These are phyloP conservation scores for Aspergillus conjunctus DNA, from an alignment of 495 filamentous ascomycete species.

Conservation along the genomic window DNA sequence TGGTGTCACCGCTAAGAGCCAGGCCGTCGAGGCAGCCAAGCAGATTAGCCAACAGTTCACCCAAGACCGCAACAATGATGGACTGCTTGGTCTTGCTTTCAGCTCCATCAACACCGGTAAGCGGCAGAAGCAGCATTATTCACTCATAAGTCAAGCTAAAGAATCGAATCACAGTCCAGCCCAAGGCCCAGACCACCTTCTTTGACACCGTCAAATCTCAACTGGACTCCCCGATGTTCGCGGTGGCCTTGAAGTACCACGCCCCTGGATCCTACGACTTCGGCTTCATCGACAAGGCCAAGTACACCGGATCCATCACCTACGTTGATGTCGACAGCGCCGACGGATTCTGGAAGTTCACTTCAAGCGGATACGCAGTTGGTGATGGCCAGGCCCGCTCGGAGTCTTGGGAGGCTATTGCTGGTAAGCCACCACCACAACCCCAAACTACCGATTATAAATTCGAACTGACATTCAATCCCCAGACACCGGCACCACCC, in stretches of 20 bases:
- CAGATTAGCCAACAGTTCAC: conserved; percentile 62
- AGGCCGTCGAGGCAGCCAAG: conserved; percentile 71
- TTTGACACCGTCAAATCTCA: conserved; percentile 67
- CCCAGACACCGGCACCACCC: conserved; percentile 69
- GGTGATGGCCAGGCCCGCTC: conserved; percentile 44
- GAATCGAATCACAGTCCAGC: conserved; percentile 45
- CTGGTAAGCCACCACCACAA: conserved; percentile 29
- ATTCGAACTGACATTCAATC: conserved; percentile 1
- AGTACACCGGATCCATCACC: conserved; percentile 64
- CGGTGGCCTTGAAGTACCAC: conserved; percentile 65
- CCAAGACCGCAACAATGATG: conserved; percentile 62
- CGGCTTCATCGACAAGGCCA: conserved; percentile 65
- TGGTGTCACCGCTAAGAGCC: conserved; percentile 58
- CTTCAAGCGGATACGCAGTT: conserved; percentile 60
- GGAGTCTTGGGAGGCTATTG: conserved; percentile 36
- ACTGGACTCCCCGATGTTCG: conserved; percentile 66
- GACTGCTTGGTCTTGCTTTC: conserved; percentile 73
- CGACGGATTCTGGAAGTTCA: conserved; percentile 74
- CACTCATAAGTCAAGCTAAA: neutral
- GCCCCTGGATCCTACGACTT: conserved; percentile 72
- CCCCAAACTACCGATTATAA: neutral
- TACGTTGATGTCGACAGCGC: conserved; percentile 60
- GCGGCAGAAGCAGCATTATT: neutral
- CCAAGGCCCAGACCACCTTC: conserved; percentile 65
- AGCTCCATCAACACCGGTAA: conserved; percentile 64